Evolutionary conservation across 768 basidiomycete genomes (phyloP).

Genomic region (Leccinum uliginosum): DNA sequence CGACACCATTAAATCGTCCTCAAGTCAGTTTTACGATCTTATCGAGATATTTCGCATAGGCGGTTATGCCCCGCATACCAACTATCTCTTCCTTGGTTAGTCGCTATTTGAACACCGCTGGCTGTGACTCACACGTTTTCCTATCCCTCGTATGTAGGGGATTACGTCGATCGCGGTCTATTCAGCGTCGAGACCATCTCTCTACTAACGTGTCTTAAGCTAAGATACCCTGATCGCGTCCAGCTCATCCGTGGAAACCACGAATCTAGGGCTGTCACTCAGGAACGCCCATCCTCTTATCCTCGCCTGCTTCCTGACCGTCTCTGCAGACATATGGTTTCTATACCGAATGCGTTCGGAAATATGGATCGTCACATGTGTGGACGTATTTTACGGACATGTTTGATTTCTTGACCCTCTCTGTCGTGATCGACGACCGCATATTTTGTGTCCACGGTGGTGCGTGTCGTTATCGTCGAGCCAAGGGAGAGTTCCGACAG

Average conservation of each 20-base stretch:
- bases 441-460: slow-evolving; percentile 99
- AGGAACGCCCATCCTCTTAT: slow-evolving; percentile 53
- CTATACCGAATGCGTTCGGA: slow-evolving; percentile 96
- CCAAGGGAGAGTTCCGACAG: slow-evolving; percentile 1
- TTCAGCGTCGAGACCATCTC: slow-evolving; percentile 99
- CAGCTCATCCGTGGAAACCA: slow-evolving; percentile 98
- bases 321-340: slow-evolving; percentile 87
- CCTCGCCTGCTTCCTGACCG: slow-evolving; percentile 13
- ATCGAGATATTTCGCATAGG: slow-evolving; percentile 99
- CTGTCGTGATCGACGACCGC: slow-evolving; percentile 96
- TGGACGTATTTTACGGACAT: slow-evolving; percentile 99
- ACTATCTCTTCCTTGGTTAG: slow-evolving; percentile 96
- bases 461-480: slow-evolving; percentile 30
- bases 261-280: slow-evolving; percentile 95
- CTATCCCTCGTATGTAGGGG: slow-evolving; percentile 49
- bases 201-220: slow-evolving; percentile 91
- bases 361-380: slow-evolving; percentile 92
- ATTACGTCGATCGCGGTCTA: slow-evolving; percentile 96
- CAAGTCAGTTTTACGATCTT: slow-evolving; percentile 98
- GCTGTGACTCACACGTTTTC: slow-evolving; percentile 8
- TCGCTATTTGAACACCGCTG: slow-evolving; percentile 1
- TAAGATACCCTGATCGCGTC: slow-evolving; percentile 94
- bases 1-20: slow-evolving; percentile 34
- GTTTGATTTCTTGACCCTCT: slow-evolving; percentile 98
- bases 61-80: slow-evolving; percentile 92